Evolutionary conservation across 306 rosid species (phyloP).

Genomic region (Lathyrus sativus): DNA sequence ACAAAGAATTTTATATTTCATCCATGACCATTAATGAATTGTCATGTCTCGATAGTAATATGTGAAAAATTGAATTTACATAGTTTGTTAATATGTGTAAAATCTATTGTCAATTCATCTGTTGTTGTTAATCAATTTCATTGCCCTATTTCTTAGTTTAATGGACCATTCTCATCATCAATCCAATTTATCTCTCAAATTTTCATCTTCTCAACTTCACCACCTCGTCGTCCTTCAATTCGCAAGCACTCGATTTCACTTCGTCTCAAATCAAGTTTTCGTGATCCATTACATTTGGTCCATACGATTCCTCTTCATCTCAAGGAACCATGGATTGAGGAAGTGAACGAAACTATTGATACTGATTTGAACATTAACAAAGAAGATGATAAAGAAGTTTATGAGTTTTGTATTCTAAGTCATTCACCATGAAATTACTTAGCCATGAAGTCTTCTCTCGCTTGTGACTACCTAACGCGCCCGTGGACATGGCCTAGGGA

Average conservation of each 20-base stretch:
- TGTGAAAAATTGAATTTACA: too few relatives aligned
- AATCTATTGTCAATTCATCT: background rate
- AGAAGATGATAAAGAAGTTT: constrained; percentile 59
- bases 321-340: constrained; percentile 55
- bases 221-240: constrained; percentile 54
- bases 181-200: constrained; percentile 64
- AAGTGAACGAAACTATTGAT: constrained; percentile 3
- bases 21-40: too few relatives aligned
- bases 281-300: constrained; percentile 47
- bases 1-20: too few relatives aligned
- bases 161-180: constrained; percentile 72
- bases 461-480: too few relatives aligned
- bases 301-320: constrained; percentile 70
- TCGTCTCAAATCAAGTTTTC: constrained; percentile 64
- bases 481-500: too few relatives aligned
- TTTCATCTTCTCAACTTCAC: constrained; percentile 64
- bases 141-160: background rate
- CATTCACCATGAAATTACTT: too few relatives aligned
- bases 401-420: constrained; percentile 77
- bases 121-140: background rate
- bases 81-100: too few relatives aligned
- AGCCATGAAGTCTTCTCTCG: too few relatives aligned
- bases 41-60: too few relatives aligned
- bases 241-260: constrained; percentile 66
- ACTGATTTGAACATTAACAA: constrained; percentile 41